Conservation (phyloP, 2,329 filamentous ascomycete species). For the Pezicula neosporulosa region DNA sequence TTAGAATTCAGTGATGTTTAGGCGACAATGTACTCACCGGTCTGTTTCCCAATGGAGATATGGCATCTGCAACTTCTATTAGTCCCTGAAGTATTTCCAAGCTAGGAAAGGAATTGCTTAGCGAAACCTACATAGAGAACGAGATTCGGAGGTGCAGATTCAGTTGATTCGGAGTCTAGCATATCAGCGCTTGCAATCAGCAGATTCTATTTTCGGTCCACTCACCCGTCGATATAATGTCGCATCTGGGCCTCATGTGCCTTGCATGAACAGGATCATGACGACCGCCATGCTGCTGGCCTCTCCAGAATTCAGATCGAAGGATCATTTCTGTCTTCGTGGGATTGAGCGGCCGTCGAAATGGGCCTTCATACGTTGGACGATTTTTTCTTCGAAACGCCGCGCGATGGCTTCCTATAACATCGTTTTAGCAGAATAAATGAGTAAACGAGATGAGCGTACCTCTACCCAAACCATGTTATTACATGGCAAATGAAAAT, state of each 20-base stretch:
- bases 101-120: no score
- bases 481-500: slow-evolving; percentile 25
- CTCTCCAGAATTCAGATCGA: neutral
- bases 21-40: neutral
- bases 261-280: slow-evolving; percentile 1
- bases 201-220: neutral
- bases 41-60: slow-evolving; percentile 20
- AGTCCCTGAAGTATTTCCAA: no score
- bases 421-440: no score
- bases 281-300: slow-evolving; percentile 1
- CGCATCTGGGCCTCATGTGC: neutral
- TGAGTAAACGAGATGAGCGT: neutral
- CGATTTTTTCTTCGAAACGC: no score
- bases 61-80: slow-evolving; percentile 8
- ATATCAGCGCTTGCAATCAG: no score
- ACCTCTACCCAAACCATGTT: slow-evolving; percentile 28
- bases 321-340: neutral
- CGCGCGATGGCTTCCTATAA: no score
- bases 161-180: no score
- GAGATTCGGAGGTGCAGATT: no score
- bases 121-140: no score
- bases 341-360: slow-evolving; percentile 2
- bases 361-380: slow-evolving; percentile 6
- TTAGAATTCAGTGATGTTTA: neutral
- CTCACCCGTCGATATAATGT: neutral